A percentile compares a stretch with the other conserved stretches of the same genome.
These are phyloP conservation scores for Trypanosoma cruzi DNA, from an alignment of 208 protist genomes.

Conservation along the genomic window DNA sequence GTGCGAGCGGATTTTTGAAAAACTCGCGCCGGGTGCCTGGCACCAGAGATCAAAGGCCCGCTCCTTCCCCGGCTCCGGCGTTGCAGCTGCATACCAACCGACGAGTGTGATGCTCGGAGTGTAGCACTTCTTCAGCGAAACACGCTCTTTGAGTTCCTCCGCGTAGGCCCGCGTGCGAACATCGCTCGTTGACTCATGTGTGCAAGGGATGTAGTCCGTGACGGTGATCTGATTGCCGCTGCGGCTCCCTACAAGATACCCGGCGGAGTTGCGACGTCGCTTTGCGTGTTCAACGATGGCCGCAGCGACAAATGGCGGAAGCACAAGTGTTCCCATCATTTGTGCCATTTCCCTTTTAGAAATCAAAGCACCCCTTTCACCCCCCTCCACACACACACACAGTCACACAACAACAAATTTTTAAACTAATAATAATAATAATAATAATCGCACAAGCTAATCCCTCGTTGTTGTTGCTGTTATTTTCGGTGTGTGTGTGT, in stretches of 20 bases:
- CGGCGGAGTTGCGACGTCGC: slow-evolving; percentile 59
- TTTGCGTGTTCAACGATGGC: slow-evolving; percentile 88
- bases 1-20: too few relatives aligned
- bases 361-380: too few relatives aligned
- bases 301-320: slow-evolving; percentile 75
- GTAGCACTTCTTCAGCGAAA: slow-evolving; percentile 52
- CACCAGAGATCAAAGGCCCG: slow-evolving; percentile 60
- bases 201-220: slow-evolving; percentile 76
- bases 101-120: slow-evolving; percentile 43
- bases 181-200: slow-evolving; percentile 33
- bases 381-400: not conserved
- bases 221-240: slow-evolving; percentile 50
- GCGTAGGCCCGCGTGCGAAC: slow-evolving; percentile 35
- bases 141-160: slow-evolving; percentile 41
- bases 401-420: not conserved
- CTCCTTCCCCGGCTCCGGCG: slow-evolving; percentile 23
- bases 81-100: slow-evolving; percentile 79
- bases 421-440: not conserved
- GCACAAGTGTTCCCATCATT: slow-evolving; percentile 25
- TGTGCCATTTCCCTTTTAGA: not conserved
- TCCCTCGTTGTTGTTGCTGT: too few relatives aligned
- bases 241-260: slow-evolving; percentile 65
- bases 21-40: slow-evolving; percentile 44
- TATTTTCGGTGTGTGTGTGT: too few relatives aligned
- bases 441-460: not conserved